phyloP scores from a whole-genome alignment of 2,329 filamentous ascomycete species.

The Camillea tinctor region DNA sequence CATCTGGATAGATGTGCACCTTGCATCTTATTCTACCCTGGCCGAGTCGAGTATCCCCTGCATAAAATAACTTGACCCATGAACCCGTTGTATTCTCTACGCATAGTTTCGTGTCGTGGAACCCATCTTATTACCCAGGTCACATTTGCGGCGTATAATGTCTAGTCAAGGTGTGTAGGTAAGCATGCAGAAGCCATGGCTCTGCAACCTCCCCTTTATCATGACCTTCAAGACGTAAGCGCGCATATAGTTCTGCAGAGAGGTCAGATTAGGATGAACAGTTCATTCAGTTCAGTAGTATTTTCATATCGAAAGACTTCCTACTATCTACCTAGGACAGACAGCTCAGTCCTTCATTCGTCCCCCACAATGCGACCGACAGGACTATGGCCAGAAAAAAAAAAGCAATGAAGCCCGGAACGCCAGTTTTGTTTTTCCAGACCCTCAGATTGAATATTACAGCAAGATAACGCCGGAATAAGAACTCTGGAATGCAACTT shows the following conservation, averaged over 20 bases:
- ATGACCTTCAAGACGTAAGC: background rate
- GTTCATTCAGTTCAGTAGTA: too few relatives aligned
- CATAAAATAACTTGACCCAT: too few relatives aligned
- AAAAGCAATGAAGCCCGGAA: slow-evolving; percentile 23
- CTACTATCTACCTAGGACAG: slow-evolving; percentile 17
- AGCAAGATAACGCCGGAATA: slow-evolving; percentile 24
- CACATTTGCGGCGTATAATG: background rate
- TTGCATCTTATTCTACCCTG: too few relatives aligned
- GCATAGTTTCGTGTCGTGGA: background rate
- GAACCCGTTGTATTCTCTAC: too few relatives aligned
- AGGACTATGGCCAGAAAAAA: slow-evolving; percentile 7
- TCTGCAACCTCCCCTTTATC: background rate
- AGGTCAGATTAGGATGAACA: background rate
- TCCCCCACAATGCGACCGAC: slow-evolving; percentile 13
- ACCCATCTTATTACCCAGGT: background rate
- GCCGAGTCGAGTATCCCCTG: too few relatives aligned
- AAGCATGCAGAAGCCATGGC: background rate
- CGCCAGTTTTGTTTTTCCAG: slow-evolving; percentile 26
- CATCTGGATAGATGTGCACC: too few relatives aligned
- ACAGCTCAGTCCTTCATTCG: slow-evolving; percentile 7
- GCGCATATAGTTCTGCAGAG: background rate
- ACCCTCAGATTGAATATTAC: slow-evolving; percentile 28
- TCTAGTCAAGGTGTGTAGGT: background rate
- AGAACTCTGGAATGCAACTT: slow-evolving; percentile 13
- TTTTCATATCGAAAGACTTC: slow-evolving; percentile 8